Percentiles rank a stretch among this genome's conserved stretches.
These are phyloP conservation scores for Exophiala alcalophila DNA, from an alignment of 2,329 filamentous ascomycete species.

Conservation along the genomic window DNA sequence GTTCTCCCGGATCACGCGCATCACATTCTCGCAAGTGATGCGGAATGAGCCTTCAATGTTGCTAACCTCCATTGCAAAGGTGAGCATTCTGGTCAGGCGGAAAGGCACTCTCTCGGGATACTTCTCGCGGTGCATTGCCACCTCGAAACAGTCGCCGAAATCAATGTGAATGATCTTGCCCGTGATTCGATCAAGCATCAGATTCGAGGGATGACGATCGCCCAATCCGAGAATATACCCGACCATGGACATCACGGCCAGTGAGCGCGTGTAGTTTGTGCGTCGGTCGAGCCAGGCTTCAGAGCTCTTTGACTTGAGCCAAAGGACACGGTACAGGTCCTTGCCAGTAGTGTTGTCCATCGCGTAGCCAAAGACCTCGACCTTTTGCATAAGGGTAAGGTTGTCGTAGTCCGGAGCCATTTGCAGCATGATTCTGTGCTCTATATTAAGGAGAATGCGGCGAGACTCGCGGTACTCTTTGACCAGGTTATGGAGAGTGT, in stretches of 20 bases:
- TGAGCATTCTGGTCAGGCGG: slow-evolving; percentile 96
- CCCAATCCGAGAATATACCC: slow-evolving; percentile 96
- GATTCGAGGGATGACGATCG: slow-evolving; percentile 93
- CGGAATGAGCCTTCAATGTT: slow-evolving; percentile 99
- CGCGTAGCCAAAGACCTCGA: slow-evolving; percentile 98
- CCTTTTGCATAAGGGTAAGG: slow-evolving; percentile 98
- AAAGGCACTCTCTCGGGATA: slow-evolving; percentile 97
- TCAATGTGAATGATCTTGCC: slow-evolving; percentile 98
- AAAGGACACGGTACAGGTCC: slow-evolving; percentile 94
- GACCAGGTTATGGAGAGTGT: slow-evolving; percentile 94
- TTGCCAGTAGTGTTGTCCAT: slow-evolving; percentile 99
- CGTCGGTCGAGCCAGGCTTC: slow-evolving; percentile 96
- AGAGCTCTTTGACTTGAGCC: slow-evolving; percentile 97
- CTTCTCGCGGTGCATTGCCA: slow-evolving; percentile 99
- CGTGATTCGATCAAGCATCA: slow-evolving; percentile 94
- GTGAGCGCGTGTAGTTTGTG: slow-evolving; percentile 96
- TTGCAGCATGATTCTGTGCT: slow-evolving; percentile 99
- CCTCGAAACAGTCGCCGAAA: slow-evolving; percentile 98
- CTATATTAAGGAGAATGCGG: slow-evolving; percentile 97
- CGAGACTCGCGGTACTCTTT: slow-evolving; percentile 95
- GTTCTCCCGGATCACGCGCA: slow-evolving; percentile 93
- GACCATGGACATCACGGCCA: slow-evolving; percentile 99
- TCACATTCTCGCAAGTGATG: slow-evolving; percentile 96
- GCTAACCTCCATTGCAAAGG: slow-evolving; percentile 99
- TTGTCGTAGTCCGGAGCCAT: slow-evolving; percentile 99